Evolutionary conservation across 306 rosid species (phyloP), one percentile per base, ranked within the genome.

Genomic region (Quercus engelmannii): DNA sequence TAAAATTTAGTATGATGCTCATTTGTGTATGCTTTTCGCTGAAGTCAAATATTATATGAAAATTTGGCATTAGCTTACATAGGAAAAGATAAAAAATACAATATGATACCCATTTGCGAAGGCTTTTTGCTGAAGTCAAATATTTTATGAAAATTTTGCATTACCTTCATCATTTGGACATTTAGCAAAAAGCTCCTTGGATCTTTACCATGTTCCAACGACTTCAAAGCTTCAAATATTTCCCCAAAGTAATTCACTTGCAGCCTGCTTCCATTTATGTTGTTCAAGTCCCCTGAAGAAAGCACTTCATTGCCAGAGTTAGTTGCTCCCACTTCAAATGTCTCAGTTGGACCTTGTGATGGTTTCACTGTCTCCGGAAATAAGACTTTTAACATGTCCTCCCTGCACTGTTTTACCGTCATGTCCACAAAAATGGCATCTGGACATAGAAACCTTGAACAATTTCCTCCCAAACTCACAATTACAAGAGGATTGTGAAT

Each of bases 101-200:
- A 17, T 3, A 4, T 1, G 4, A 10, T 49, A 4, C 56, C 25
- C 54, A 46, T 46, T 12, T 2, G 57, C 20, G 8, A 8, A 26
- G 0, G 35, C 61, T 26, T 23, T 52, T 4, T n/a, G 8, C 0
- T 33, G 28, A 64, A 31, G 58, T 9, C 12, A 2, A 17, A 18
- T 21, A 76, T 4, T 30, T 5, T 4, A 5, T 15, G n/a, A 31
- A 65, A 51, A 3, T 41, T 12, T 20, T 7, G 59, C 12, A 6
- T 76, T 75, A 82, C 91, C 87, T 82, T 81, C 5, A 58, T 31
- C 8, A 18, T 33, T 59, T 26, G n/a, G 52, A 43, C 82, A 85
- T 64, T 8, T 23, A 74, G 69, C 11, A 30, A 28, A 11, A 58
- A 3, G 41, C 41, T 71, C 56, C 4, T 7, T 9, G 55, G 46